phyloP scores from a whole-genome alignment of 257 asterid genomes.

The Solanum etuberosum region DNA sequence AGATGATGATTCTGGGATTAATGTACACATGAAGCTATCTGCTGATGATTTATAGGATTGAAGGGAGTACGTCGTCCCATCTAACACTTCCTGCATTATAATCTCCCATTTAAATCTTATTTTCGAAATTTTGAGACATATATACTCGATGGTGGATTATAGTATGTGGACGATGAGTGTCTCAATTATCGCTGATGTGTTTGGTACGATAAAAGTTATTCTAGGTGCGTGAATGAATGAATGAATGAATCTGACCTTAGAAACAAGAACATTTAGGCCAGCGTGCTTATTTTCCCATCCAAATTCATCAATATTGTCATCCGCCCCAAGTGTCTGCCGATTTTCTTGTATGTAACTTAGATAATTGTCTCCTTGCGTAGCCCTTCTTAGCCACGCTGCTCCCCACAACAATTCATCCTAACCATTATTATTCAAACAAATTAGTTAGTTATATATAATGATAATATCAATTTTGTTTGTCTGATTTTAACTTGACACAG shows the following conservation, averaged over 20 bases:
- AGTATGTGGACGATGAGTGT: not conserved
- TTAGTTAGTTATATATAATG: not conserved
- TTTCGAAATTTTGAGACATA: too few relatives aligned
- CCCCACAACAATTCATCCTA: constrained; percentile 98
- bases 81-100: constrained; percentile 66
- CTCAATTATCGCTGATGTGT: not conserved
- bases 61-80: constrained; percentile 40
- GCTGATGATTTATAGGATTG: constrained; percentile 85
- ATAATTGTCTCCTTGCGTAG: constrained; percentile 58
- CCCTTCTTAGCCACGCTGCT: constrained; percentile 93
- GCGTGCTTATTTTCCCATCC: constrained; percentile 99
- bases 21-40: constrained; percentile 87
- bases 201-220: not conserved
- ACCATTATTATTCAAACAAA: not conserved
- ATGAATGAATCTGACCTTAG: constrained; percentile 40
- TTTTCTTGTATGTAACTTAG: constrained; percentile 69
- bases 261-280: constrained; percentile 76
- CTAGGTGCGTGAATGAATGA: not conserved
- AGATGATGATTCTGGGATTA: constrained; percentile 73
- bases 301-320: constrained; percentile 76
- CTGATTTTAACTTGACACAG: too few relatives aligned
- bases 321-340: constrained; percentile 79
- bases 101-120: not conserved
- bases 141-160: not conserved
- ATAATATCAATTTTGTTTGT: not conserved